phyloP scores from a whole-genome alignment of 1,284 basidiomycete species.

The Trichosporon ovoides region DNA sequence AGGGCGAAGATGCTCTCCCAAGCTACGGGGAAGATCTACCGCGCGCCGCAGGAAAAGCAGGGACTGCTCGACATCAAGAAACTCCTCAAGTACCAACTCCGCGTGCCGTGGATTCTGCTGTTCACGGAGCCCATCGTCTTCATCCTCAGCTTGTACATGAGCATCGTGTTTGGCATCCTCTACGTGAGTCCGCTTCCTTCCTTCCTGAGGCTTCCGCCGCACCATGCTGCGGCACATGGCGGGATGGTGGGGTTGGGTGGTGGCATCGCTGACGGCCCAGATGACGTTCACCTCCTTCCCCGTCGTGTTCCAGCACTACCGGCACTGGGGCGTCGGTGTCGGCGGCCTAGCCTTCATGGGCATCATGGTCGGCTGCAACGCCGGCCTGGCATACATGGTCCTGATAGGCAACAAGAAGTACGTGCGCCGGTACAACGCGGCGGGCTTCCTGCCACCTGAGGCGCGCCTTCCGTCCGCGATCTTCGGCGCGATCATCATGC shows the following conservation, averaged over 20 bases:
- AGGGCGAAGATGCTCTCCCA: slow-evolving; percentile 39
- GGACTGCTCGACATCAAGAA: slow-evolving; percentile 30
- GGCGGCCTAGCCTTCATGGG: slow-evolving; percentile 62
- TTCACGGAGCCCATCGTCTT: slow-evolving; percentile 49
- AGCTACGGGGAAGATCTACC: slow-evolving; percentile 44
- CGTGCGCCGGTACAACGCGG: slow-evolving; percentile 16
- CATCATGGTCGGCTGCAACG: slow-evolving; percentile 57
- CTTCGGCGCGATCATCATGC: slow-evolving; percentile 55
- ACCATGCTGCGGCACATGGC: no score
- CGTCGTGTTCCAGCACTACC: slow-evolving; percentile 41
- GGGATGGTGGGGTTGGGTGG: no score
- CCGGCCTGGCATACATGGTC: slow-evolving; percentile 57
- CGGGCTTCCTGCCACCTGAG: slow-evolving; percentile 30
- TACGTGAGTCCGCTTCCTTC: slow-evolving; percentile 10
- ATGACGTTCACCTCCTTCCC: slow-evolving; percentile 42
- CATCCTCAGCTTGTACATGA: slow-evolving; percentile 48
- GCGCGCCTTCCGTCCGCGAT: slow-evolving; percentile 60
- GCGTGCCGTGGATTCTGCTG: slow-evolving; percentile 47
- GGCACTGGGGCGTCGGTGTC: slow-evolving; percentile 47
- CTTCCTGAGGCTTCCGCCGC: no score
- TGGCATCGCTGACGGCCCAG: slow-evolving; percentile 13
- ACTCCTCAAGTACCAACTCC: slow-evolving; percentile 42
- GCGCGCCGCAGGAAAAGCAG: slow-evolving; percentile 46
- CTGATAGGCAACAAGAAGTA: slow-evolving; percentile 27
- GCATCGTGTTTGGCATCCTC: slow-evolving; percentile 45